Evolutionary conservation across 768 basidiomycete species (phyloP).

Genomic region (Mycena amicta): DNA sequence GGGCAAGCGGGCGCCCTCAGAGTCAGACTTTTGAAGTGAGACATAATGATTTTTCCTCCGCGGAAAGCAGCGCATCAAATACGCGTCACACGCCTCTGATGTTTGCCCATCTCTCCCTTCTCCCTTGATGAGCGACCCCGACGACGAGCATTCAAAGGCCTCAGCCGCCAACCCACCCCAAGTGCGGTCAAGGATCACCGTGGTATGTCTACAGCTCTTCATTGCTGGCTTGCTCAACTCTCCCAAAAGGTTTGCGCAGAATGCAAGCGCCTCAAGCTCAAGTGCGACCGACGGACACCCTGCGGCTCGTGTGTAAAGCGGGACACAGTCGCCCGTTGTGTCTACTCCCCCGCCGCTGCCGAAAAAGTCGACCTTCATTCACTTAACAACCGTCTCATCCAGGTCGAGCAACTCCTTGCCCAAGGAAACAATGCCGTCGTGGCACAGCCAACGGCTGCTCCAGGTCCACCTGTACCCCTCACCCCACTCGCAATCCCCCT

Average conservation of each 20-base stretch:
- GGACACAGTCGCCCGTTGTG: slow-evolving; percentile 70
- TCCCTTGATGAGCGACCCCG: background rate
- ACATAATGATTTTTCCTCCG: background rate
- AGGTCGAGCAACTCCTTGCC: slow-evolving; percentile 22
- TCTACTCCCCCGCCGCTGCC: slow-evolving; percentile 79
- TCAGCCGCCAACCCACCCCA: background rate
- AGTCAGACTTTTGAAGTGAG: background rate
- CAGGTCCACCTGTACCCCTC: background rate
- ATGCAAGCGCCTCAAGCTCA: slow-evolving; percentile 88
- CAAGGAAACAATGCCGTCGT: slow-evolving; percentile 22
- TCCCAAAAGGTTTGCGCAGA: slow-evolving; percentile 31
- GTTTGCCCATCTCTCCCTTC: background rate
- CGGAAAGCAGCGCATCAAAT: background rate
- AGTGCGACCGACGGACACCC: slow-evolving; percentile 78
- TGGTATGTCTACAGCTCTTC: background rate
- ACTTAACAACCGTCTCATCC: slow-evolving; percentile 76
- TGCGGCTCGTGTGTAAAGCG: slow-evolving; percentile 81
- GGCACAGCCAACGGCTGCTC: slow-evolving; percentile 31
- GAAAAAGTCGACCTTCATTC: slow-evolving; percentile 90
- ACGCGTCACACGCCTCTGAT: background rate
- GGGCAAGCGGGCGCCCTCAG: too few relatives aligned
- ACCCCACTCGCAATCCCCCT: slow-evolving; percentile 9
- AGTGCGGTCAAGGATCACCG: background rate
- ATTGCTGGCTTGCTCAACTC: background rate
- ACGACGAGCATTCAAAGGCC: background rate